Conservation (phyloP, 108 stramenopile genomes). For the Cyclotella distinguenda region DNA sequence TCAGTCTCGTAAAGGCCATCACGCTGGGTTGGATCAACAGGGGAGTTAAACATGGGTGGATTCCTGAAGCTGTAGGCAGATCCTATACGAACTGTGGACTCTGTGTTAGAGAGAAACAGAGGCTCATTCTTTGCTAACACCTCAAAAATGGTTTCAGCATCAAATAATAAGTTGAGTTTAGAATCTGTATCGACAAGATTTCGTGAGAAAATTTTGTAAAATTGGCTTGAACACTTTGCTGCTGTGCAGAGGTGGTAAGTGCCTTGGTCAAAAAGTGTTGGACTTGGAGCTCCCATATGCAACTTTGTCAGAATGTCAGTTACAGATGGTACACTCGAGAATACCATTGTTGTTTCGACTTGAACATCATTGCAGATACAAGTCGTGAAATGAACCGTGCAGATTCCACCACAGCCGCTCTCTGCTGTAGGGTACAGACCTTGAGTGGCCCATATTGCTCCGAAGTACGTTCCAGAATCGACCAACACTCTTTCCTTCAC, state of each 20-base stretch:
- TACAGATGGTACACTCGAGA: conserved; percentile 5
- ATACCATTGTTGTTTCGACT: conserved; percentile 12
- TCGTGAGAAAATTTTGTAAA: conserved; percentile 6
- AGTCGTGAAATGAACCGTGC: conserved; percentile 18
- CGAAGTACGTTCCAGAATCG: conserved; percentile 30
- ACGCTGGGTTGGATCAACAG: conserved; percentile 19
- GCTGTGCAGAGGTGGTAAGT: conserved; percentile 23
- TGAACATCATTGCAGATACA: conserved; percentile 16
- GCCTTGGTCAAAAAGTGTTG: conserved; percentile 3
- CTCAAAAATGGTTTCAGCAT: conserved; percentile 50
- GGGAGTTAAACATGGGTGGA: conserved; percentile 30
- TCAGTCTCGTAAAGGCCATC: conserved; percentile 42
- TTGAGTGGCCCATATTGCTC: conserved; percentile 18
- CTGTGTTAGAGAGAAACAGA: conserved; percentile 41
- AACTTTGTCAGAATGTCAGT: conserved; percentile 14
- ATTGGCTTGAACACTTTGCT: background rate
- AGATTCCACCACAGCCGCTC: conserved; percentile 25
- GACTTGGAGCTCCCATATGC: conserved; percentile 24
- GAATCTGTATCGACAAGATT: conserved; percentile 1
- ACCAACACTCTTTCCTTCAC: conserved; percentile 18
- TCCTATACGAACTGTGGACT: conserved; percentile 41
- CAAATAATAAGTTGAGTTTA: conserved; percentile 22
- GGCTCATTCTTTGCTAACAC: conserved; percentile 23
- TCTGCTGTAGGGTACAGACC: conserved; percentile 15
- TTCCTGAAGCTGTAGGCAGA: conserved; percentile 33